A percentile compares a stretch with the other conserved stretches of the same genome.
Evolutionary conservation across 371 early-diverging fungal species (phyloP).

Genomic region (Blakeslea trispora): DNA sequence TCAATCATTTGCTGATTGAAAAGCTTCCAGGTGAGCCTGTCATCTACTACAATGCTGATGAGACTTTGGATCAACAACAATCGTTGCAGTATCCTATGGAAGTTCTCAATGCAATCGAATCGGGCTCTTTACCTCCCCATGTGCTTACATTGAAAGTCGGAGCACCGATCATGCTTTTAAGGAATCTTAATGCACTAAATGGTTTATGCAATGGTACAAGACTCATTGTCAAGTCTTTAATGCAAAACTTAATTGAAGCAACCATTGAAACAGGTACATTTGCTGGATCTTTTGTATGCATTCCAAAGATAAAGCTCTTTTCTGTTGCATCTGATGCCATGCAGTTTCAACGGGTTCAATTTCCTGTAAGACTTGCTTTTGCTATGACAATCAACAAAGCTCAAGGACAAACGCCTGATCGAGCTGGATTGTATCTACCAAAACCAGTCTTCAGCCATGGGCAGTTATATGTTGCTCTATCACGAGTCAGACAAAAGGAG

Average conservation of each 20-base stretch:
- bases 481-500: no score
- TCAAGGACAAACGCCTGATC: slow-evolving; percentile 31
- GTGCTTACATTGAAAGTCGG: not conserved
- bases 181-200: slow-evolving; percentile 4
- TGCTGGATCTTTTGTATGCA: not conserved
- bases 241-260: slow-evolving; percentile 14
- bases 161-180: slow-evolving; percentile 3
- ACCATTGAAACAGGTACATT: slow-evolving; percentile 13
- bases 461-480: no score
- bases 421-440: slow-evolving; percentile 28
- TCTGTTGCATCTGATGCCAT: not conserved
- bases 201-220: slow-evolving; percentile 37
- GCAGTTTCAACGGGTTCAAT: slow-evolving; percentile 7
- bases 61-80: not conserved
- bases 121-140: slow-evolving; percentile 1
- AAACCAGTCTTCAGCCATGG: no score
- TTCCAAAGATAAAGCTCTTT: slow-evolving; percentile 9
- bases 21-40: not conserved
- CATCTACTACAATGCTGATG: not conserved
- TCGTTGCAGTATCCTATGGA: not conserved
- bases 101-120: slow-evolving; percentile 4
- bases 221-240: slow-evolving; percentile 15
- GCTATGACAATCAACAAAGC: slow-evolving; percentile 37
- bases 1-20: not conserved
- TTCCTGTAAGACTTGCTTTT: slow-evolving; percentile 31